phyloP scores from a whole-genome alignment of 176 grass and related monocot species.

The Oropetium thomaeum region DNA sequence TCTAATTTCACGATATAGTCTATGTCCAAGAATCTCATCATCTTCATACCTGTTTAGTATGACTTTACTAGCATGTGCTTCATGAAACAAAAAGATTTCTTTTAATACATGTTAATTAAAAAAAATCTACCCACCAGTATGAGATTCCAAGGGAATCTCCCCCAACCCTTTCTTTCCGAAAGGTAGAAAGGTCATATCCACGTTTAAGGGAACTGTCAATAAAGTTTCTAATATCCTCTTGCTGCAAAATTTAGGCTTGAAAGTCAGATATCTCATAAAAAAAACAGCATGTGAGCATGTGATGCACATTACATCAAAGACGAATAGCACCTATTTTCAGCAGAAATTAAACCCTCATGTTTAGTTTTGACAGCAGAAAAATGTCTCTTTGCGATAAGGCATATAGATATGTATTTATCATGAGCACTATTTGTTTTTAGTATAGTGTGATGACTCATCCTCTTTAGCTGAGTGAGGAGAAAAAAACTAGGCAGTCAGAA shows the following conservation, averaged over 20 bases:
- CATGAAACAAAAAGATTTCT: conserved; percentile 4
- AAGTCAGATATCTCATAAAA: conserved; percentile 27
- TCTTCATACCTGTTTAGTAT: conserved; percentile 90
- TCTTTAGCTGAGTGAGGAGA: background rate
- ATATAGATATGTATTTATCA: background rate
- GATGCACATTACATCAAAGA: conserved; percentile 7
- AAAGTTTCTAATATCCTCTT: conserved; percentile 96
- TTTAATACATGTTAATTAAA: conserved; percentile 3
- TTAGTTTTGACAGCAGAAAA: conserved; percentile 11
- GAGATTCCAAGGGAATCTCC: conserved; percentile 96
- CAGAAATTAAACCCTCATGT: background rate
- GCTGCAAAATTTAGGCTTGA: conserved; percentile 57
- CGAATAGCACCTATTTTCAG: background rate
- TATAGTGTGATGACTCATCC: background rate
- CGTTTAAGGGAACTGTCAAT: conserved; percentile 89
- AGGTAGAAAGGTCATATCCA: conserved; percentile 65
- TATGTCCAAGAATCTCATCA: conserved; percentile 87
- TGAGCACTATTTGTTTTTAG: background rate
- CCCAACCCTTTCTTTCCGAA: conserved; percentile 91
- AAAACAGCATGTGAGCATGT: background rate
- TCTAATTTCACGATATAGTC: conserved; percentile 95
- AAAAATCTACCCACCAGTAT: conserved; percentile 63
- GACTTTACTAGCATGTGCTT: conserved; percentile 32
- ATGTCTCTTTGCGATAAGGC: background rate
- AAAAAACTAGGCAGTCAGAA: background rate